phyloP scores from a whole-genome alignment of 1,284 basidiomycete genomes.

The Porodaedalea pini region DNA sequence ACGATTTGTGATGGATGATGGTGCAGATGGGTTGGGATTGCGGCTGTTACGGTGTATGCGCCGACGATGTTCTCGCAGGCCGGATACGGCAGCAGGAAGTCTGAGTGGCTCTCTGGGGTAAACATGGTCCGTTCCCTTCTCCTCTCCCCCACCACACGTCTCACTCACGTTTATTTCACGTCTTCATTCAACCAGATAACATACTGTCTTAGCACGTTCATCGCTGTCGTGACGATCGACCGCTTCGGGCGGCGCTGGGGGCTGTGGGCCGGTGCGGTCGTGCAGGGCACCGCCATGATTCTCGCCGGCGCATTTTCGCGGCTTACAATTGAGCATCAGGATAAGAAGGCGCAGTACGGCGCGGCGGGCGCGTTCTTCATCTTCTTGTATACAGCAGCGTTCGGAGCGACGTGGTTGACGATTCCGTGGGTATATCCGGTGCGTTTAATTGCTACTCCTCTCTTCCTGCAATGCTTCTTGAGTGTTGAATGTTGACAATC shows the following conservation, averaged over 20 bases:
- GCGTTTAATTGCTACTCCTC: not conserved
- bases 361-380: constrained; percentile 47
- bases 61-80: constrained; percentile 47
- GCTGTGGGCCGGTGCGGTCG: constrained; percentile 43
- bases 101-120: constrained; percentile 45
- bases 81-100: constrained; percentile 42
- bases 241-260: constrained; percentile 46
- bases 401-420: constrained; percentile 56
- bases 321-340: constrained; percentile 41
- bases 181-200: constrained; percentile 33
- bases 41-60: constrained; percentile 49
- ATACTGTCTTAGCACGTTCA: constrained; percentile 43
- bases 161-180: no score
- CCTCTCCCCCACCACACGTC: not conserved
- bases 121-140: constrained; percentile 36
- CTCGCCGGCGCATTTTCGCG: constrained; percentile 45
- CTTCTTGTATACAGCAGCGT: constrained; percentile 45
- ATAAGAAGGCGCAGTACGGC: constrained; percentile 41
- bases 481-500: no score
- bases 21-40: constrained; percentile 45
- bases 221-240: constrained; percentile 46
- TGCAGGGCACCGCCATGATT: constrained; percentile 37
- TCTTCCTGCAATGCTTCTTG: no score
- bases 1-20: not conserved
- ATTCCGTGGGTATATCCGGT: constrained; percentile 47